Percentiles rank a stretch among this genome's conserved stretches.
These are phyloP conservation scores for Actinidia arguta DNA, from an alignment of 179 eudicot genomes.

Conservation along the genomic window DNA sequence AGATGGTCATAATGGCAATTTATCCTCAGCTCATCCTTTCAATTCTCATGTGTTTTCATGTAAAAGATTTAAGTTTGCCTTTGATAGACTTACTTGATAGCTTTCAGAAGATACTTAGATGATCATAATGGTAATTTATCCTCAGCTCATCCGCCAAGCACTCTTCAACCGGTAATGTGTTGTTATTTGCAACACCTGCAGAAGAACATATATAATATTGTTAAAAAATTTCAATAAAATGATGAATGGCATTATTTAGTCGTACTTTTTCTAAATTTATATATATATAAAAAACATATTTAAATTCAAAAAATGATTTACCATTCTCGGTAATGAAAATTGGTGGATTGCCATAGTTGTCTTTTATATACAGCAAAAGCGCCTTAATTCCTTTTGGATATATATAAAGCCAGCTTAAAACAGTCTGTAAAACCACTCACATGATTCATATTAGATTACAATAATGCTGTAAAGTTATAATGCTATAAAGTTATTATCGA, in stretches of 20 bases:
- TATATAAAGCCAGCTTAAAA: constrained; percentile 25
- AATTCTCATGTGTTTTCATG: no score
- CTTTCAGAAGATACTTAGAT: constrained; percentile 37
- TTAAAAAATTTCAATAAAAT: no score
- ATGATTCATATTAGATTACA: background rate
- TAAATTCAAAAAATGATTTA: background rate
- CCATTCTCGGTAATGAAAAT: constrained; percentile 48
- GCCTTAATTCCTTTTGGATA: constrained; percentile 40
- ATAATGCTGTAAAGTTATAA: background rate
- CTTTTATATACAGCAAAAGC: constrained; percentile 31
- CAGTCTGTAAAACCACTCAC: constrained; percentile 31
- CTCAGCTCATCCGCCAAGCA: constrained; percentile 17
- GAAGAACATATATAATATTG: no score
- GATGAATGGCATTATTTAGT: no score
- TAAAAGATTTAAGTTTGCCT: background rate
- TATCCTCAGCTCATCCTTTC: no score
- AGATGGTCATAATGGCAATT: no score
- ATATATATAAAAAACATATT: no score
- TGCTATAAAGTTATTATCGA: no score
- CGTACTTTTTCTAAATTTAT: no score
- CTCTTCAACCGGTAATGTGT: background rate
- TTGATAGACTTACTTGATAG: constrained; percentile 44
- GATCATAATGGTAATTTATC: constrained; percentile 25
- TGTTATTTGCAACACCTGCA: constrained; percentile 7
- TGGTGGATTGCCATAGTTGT: constrained; percentile 37